phyloP scores from a whole-genome alignment of 306 rosid species.

The Parietaria judaica region DNA sequence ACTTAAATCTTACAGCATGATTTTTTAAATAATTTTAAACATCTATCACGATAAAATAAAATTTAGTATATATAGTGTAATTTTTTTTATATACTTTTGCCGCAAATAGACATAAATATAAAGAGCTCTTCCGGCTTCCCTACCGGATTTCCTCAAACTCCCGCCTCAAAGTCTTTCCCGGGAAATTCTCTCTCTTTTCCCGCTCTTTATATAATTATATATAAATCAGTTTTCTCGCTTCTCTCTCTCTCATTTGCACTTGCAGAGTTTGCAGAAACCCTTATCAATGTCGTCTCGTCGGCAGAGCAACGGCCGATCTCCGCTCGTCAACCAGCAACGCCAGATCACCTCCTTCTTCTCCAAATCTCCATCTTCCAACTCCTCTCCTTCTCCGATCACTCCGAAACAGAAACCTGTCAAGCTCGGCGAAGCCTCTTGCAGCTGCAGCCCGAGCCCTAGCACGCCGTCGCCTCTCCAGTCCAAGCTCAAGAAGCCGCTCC shows the following conservation, averaged over 20 bases:
- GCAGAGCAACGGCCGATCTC: constrained; percentile 69
- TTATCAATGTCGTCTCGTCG: constrained; percentile 49
- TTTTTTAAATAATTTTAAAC: no score
- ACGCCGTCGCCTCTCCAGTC: constrained; percentile 61
- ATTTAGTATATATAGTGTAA: no score
- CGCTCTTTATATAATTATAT: no score
- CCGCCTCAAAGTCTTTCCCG: no score
- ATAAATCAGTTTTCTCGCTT: no score
- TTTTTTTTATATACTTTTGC: no score
- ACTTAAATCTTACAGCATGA: no score
- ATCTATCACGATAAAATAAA: no score
- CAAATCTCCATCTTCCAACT: constrained; percentile 29
- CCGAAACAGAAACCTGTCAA: constrained; percentile 22
- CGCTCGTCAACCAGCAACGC: constrained; percentile 65
- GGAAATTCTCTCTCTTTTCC: no score
- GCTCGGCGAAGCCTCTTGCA: constrained; percentile 15
- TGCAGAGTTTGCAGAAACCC: constrained; percentile 3
- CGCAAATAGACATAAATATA: no score
- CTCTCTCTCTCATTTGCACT: not conserved
- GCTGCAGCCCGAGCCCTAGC: constrained; percentile 11
- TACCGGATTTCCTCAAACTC: no score
- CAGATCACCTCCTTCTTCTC: constrained; percentile 90
- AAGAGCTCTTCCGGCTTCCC: no score
- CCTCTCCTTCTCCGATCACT: constrained; percentile 8
- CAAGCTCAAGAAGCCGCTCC: constrained; percentile 41